phyloP scores from a whole-genome alignment of 768 basidiomycete species.

The Pisolithus sp. region DNA sequence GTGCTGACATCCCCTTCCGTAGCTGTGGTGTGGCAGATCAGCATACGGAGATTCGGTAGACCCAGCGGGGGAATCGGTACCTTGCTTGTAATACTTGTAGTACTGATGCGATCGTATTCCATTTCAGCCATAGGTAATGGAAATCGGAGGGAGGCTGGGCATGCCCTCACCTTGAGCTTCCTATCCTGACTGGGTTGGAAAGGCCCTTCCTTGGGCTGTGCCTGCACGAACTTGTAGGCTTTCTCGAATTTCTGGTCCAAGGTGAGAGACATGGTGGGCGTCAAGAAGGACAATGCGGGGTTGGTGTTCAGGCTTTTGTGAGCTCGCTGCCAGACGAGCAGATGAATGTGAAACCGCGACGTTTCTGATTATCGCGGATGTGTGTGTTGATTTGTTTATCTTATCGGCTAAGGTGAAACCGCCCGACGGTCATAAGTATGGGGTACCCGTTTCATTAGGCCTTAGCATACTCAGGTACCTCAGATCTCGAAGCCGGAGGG shows the following conservation, averaged over 20 bases:
- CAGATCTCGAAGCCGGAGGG: too few species aligned
- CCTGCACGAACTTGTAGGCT: constrained; percentile 60
- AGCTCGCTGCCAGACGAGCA: neutral
- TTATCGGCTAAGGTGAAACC: too few species aligned
- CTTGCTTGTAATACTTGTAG: constrained; percentile 93
- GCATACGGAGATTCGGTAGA: neutral
- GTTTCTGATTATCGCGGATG: neutral
- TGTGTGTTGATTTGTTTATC: neutral
- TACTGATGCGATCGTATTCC: constrained; percentile 47
- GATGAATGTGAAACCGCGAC: constrained; percentile 1
- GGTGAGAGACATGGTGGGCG: constrained; percentile 45
- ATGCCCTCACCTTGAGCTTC: constrained; percentile 66
- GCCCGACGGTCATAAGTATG: too few species aligned
- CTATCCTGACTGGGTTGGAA: constrained; percentile 68
- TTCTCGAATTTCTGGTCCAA: constrained; percentile 60
- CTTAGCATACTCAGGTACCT: too few species aligned
- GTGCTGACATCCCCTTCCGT: constrained; percentile 69
- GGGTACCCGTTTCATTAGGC: too few species aligned
- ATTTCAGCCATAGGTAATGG: neutral
- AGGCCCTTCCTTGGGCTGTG: constrained; percentile 71
- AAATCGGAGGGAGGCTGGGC: constrained; percentile 5
- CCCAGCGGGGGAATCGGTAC: constrained; percentile 27
- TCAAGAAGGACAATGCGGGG: neutral
- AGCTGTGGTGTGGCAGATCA: constrained; percentile 36
- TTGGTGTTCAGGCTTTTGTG: neutral